Evolutionary conservation across 164 flowering plant genomes (phyloP).

Genomic region (Vitis rupestris): DNA sequence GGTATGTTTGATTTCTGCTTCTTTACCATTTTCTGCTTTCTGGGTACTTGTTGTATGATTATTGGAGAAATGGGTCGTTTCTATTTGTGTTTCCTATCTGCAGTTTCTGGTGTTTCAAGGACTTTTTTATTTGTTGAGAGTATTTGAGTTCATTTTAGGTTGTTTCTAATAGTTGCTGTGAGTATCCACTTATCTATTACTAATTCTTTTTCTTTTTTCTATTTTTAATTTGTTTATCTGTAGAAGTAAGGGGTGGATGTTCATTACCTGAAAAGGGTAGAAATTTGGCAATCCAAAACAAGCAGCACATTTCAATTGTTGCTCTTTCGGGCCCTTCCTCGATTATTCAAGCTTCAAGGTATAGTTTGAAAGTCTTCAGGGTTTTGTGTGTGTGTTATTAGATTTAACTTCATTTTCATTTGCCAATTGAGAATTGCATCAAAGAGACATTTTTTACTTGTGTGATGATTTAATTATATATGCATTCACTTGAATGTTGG

Average conservation of each 20-base stretch:
- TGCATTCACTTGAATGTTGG: no score
- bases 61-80: constrained; percentile 1
- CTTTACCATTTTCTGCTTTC: not conserved
- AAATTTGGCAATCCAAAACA: constrained; percentile 20
- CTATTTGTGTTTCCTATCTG: not conserved
- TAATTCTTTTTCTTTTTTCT: not conserved
- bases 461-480: no score
- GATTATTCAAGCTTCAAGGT: constrained; percentile 37
- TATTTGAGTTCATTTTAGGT: constrained; percentile 4
- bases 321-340: constrained; percentile 21
- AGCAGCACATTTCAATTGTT: constrained; percentile 20
- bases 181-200: not conserved
- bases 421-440: not conserved
- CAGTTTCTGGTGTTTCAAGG: not conserved
- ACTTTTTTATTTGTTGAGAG: not conserved
- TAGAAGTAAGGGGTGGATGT: constrained; percentile 25
- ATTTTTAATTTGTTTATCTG: not conserved
- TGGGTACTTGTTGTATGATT: constrained; percentile 1
- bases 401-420: not conserved
- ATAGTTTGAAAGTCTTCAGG: constrained; percentile 11
- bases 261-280: constrained; percentile 26
- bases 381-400: not conserved
- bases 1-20: constrained; percentile 28
- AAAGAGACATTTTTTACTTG: no score
- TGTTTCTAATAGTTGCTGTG: not conserved